Conservation (phyloP, 1,139 yeast species). For the Diutina neorugosa region DNA sequence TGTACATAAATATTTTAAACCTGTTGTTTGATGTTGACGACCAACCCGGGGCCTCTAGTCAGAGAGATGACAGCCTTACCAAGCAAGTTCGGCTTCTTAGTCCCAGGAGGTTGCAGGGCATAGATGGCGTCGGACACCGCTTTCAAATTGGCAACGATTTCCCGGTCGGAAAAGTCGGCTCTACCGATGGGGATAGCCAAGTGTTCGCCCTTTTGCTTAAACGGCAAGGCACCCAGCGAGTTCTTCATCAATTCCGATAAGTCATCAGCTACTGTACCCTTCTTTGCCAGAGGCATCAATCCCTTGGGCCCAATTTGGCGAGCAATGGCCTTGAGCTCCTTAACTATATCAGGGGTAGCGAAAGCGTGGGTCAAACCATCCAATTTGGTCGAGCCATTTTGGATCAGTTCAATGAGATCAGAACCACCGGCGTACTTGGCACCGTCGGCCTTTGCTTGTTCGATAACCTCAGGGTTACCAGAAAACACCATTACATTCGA, state of each 20-base stretch:
- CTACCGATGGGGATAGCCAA: constrained; percentile 67
- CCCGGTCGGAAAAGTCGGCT: constrained; percentile 67
- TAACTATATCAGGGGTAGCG: constrained; percentile 73
- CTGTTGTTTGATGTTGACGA: constrained; percentile 33
- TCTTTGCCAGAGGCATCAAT: constrained; percentile 76
- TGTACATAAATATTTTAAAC: constrained; percentile 7
- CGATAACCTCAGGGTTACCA: constrained; percentile 36
- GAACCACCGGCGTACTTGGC: constrained; percentile 48
- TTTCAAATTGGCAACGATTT: constrained; percentile 59
- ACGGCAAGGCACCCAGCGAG: constrained; percentile 55
- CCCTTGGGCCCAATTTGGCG: constrained; percentile 81
- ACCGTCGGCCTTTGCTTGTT: constrained; percentile 44
- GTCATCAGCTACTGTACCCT: constrained; percentile 76
- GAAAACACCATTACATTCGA: constrained; percentile 63
- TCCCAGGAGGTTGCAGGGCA: constrained; percentile 41
- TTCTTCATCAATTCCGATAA: constrained; percentile 37
- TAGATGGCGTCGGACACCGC: constrained; percentile 59
- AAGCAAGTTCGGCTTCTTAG: constrained; percentile 56
- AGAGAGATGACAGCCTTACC: constrained; percentile 63
- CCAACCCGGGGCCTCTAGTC: constrained; percentile 74
- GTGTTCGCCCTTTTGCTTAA: constrained; percentile 55
- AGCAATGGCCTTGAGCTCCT: constrained; percentile 53
- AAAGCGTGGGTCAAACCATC: constrained; percentile 62
- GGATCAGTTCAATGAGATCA: constrained; percentile 54
- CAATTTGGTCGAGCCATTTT: constrained; percentile 39